phyloP scores from a whole-genome alignment of 2,329 filamentous ascomycete genomes.

The Periglandula ipomoeae region DNA sequence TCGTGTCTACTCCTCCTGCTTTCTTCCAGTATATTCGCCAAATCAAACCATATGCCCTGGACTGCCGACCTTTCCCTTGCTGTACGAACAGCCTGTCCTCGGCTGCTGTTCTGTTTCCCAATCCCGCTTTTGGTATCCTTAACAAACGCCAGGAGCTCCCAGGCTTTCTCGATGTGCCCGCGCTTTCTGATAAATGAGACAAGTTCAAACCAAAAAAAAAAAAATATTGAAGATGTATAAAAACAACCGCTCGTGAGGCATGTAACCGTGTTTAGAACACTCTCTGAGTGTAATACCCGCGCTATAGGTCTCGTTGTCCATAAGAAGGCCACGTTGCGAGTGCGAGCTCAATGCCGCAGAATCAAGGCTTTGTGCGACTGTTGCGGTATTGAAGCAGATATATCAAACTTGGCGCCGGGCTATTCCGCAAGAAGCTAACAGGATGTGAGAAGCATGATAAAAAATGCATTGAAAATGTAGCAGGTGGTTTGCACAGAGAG shows the following conservation, averaged over 20 bases:
- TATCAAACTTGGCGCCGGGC: neutral
- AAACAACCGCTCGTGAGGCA: neutral
- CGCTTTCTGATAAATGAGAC: neutral
- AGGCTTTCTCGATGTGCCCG: neutral
- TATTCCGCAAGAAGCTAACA: neutral
- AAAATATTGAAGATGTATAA: neutral
- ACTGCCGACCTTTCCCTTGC: neutral
- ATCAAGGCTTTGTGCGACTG: neutral
- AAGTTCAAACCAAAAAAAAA: neutral
- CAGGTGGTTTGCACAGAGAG: neutral
- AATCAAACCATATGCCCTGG: neutral
- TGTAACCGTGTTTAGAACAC: too few species aligned
- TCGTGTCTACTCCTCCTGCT: constrained; percentile 7
- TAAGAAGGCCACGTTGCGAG: neutral
- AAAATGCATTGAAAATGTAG: neutral
- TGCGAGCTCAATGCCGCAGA: neutral
- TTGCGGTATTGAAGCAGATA: neutral
- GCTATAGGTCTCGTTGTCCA: neutral
- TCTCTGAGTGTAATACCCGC: neutral
- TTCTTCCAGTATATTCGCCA: neutral
- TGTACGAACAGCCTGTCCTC: neutral
- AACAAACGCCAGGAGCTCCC: constrained; percentile 7
- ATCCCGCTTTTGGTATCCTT: constrained; percentile 7
- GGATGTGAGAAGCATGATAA: neutral
- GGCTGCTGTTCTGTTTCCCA: constrained; percentile 3